Evolutionary conservation across 805 yeast genomes (phyloP).

Genomic region (Naumovozyma dairenensis): DNA sequence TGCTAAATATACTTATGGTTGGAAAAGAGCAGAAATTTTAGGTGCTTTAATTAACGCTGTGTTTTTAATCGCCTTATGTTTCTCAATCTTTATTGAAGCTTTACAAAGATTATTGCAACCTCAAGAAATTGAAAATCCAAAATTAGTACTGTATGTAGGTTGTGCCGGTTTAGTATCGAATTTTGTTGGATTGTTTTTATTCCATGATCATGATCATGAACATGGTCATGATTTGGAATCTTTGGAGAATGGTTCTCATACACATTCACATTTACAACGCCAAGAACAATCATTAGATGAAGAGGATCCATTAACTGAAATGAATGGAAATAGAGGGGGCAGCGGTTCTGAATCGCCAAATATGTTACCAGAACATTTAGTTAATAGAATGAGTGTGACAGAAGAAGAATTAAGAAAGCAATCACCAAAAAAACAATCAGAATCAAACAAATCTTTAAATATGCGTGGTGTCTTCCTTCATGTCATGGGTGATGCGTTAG

Average conservation of each 20-base stretch:
- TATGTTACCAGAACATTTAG: constrained; percentile 19
- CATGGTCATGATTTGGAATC: constrained; percentile 42
- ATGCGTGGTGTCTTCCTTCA: constrained; percentile 97
- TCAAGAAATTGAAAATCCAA: constrained; percentile 70
- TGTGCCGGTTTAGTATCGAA: constrained; percentile 74
- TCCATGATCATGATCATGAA: constrained; percentile 49
- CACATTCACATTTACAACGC: constrained; percentile 12
- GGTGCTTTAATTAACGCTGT: constrained; percentile 95
- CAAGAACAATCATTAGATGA: constrained; percentile 10
- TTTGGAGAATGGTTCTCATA: constrained; percentile 15
- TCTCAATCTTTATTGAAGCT: constrained; percentile 87
- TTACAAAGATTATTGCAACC: constrained; percentile 80
- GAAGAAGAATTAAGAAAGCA: constrained; percentile 31
- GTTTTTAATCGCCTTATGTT: constrained; percentile 81
- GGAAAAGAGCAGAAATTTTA: constrained; percentile 94
- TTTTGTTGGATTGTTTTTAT: constrained; percentile 69
- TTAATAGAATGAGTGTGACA: constrained; percentile 12
- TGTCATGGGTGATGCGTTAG: constrained; percentile 92
- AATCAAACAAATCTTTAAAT: constrained; percentile 57
- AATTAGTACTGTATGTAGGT: constrained; percentile 74
- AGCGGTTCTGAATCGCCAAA: too few species aligned
- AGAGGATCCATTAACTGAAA: neutral
- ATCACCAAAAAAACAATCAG: constrained; percentile 7
- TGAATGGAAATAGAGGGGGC: neutral
- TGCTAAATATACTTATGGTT: constrained; percentile 87